A percentile compares a stretch with the other conserved stretches of the same genome.
Evolutionary conservation across 805 yeast species (phyloP).

Genomic region (Candida incommunis): DNA sequence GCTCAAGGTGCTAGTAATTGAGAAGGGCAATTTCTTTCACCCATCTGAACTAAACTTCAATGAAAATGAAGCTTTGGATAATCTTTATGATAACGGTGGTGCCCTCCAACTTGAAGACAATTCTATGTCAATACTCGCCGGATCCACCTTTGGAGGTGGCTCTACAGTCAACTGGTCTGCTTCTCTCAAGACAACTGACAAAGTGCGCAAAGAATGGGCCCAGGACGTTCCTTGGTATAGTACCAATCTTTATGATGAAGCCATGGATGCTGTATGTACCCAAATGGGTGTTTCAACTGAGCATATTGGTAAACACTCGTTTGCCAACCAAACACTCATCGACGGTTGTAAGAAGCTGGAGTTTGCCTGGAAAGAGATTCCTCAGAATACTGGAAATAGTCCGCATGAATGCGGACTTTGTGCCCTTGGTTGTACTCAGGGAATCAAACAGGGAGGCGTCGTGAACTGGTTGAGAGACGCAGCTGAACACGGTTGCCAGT

Average conservation of each 20-base stretch:
- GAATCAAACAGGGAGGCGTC: conserved; percentile 38
- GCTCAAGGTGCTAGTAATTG: conserved; percentile 30
- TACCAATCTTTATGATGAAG: conserved; percentile 27
- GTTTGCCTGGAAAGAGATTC: conserved; percentile 26
- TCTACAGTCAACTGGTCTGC: conserved; percentile 47
- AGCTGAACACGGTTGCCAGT: conserved; percentile 28
- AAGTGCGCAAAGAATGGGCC: conserved; percentile 39
- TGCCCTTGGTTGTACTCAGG: conserved; percentile 35
- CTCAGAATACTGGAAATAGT: conserved; percentile 31
- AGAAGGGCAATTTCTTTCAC: conserved; percentile 33
- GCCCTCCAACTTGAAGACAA: conserved; percentile 23
- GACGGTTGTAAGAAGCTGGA: conserved; percentile 34
- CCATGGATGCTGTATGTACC: conserved; percentile 31
- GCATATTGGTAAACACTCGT: conserved; percentile 27
- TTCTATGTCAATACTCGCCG: conserved; percentile 30
- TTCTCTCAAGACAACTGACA: conserved; percentile 33
- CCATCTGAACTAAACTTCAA: conserved; percentile 23
- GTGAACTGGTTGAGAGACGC: conserved; percentile 38
- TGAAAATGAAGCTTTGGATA: conserved; percentile 25
- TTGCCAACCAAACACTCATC: conserved; percentile 28
- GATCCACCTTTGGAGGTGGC: conserved; percentile 45
- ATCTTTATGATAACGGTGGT: conserved; percentile 30
- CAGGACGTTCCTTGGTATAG: conserved; percentile 35
- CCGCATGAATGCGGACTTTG: conserved; percentile 35
- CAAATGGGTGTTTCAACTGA: conserved; percentile 34